These are phyloP conservation scores for Monotropa hypopitys DNA, from an alignment of 179 eudicot species.

Conservation along the genomic window DNA sequence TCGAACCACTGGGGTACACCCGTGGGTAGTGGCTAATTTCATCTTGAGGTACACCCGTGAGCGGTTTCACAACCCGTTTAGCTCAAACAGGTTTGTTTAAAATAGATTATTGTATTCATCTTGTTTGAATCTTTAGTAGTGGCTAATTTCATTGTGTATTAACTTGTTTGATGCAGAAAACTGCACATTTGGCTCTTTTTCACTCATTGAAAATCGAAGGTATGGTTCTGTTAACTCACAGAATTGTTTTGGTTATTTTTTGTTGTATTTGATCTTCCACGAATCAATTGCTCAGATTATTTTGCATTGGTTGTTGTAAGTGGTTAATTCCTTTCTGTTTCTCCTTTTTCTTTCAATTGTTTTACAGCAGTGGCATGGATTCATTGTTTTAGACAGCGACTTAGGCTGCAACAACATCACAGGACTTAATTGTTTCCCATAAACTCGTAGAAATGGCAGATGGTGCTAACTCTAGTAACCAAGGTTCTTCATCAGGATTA, in stretches of 20 bases:
- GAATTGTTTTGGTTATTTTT: neutral
- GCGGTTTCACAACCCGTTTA: no score
- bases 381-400: neutral
- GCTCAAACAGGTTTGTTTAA: neutral
- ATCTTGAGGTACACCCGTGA: no score
- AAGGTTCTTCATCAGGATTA: neutral
- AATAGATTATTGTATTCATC: neutral
- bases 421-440: neutral
- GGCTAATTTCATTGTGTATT: neutral
- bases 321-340: neutral
- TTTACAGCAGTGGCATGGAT: neutral
- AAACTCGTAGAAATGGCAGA: constrained; percentile 10
- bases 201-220: neutral
- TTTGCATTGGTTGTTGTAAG: neutral
- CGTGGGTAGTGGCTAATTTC: no score
- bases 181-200: neutral
- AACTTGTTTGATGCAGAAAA: neutral
- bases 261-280: neutral
- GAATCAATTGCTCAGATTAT: neutral
- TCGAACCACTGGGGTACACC: no score
- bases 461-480: neutral
- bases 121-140: no score
- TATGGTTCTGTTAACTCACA: neutral
- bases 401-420: neutral
- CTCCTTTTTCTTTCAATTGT: neutral